Conservation (phyloP, 2,329 filamentous ascomycete species). For the Colletotrichum sp. region DNA sequence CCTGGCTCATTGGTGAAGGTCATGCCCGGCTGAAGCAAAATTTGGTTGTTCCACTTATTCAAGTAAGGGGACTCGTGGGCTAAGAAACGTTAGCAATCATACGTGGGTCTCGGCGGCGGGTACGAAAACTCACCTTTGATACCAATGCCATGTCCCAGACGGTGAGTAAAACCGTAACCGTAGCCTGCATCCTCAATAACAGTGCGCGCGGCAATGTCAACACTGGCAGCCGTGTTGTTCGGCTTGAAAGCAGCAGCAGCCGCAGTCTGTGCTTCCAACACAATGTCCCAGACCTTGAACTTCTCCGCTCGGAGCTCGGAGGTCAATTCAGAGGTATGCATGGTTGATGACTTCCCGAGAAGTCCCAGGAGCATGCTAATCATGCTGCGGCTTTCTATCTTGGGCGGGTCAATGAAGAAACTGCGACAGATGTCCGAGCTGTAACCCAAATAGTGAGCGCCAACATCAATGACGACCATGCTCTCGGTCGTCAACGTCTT, state of each 20-base stretch:
- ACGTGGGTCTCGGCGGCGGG: not conserved
- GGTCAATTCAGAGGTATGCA: not conserved
- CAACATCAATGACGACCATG: constrained; percentile 68
- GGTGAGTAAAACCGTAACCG: constrained; percentile 63
- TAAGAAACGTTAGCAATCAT: not conserved
- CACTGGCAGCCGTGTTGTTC: constrained; percentile 60
- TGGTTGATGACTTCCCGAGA: not conserved
- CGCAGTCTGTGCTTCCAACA: constrained; percentile 65
- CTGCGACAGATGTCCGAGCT: constrained; percentile 68
- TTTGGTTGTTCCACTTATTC: constrained; percentile 62
- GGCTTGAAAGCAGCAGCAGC: constrained; percentile 55
- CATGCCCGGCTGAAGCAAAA: constrained; percentile 59
- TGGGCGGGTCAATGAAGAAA: constrained; percentile 54
- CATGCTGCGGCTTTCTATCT: not conserved
- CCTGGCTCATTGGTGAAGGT: constrained; percentile 69
- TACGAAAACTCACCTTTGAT: constrained; percentile 49
- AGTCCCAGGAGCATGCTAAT: not conserved
- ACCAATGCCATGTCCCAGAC: constrained; percentile 68
- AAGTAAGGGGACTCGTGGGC: constrained; percentile 69
- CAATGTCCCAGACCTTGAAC: constrained; percentile 62
- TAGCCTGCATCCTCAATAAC: constrained; percentile 65
- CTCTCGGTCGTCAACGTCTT: constrained; percentile 57
- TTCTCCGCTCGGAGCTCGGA: constrained; percentile 48
- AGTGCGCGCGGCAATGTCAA: constrained; percentile 64
- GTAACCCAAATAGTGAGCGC: constrained; percentile 65